phyloP scores from a whole-genome alignment of 768 basidiomycete species.

The Boletus pseudopeckii region DNA sequence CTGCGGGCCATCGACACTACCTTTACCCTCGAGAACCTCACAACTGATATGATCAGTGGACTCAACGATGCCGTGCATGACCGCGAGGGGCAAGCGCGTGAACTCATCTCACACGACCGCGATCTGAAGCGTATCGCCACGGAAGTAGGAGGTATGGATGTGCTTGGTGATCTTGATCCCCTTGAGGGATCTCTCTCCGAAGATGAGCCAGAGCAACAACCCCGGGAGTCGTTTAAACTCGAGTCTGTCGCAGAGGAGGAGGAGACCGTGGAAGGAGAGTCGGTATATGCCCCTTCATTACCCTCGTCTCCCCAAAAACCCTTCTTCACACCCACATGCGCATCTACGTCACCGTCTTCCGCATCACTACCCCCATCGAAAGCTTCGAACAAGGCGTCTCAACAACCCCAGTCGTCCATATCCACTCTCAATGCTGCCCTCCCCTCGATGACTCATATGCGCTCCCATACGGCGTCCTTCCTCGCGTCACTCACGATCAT shows the following conservation, averaged over 20 bases:
- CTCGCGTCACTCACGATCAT: constrained; percentile 71
- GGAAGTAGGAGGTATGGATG: constrained; percentile 75
- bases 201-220: constrained; percentile 26
- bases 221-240: constrained; percentile 29
- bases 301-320: constrained; percentile 53
- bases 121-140: constrained; percentile 74
- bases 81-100: constrained; percentile 79
- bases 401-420: constrained; percentile 28
- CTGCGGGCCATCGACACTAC: constrained; percentile 63
- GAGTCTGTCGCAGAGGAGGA: constrained; percentile 41
- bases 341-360: constrained; percentile 49
- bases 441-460: constrained; percentile 66
- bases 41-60: constrained; percentile 72
- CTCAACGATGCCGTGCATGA: constrained; percentile 74
- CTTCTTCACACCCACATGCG: constrained; percentile 49
- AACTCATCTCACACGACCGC: constrained; percentile 71
- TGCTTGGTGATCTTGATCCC: constrained; percentile 64
- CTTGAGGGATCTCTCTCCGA: constrained; percentile 42
- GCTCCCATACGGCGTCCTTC: constrained; percentile 70
- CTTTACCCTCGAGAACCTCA: constrained; percentile 57
- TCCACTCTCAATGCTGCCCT: constrained; percentile 37
- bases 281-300: constrained; percentile 37
- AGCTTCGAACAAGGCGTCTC: constrained; percentile 18
- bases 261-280: constrained; percentile 38
- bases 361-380: constrained; percentile 38